These are phyloP conservation scores for Diplosphaera chodatii DNA, from an alignment of 139 green algal species.

Conservation along the genomic window DNA sequence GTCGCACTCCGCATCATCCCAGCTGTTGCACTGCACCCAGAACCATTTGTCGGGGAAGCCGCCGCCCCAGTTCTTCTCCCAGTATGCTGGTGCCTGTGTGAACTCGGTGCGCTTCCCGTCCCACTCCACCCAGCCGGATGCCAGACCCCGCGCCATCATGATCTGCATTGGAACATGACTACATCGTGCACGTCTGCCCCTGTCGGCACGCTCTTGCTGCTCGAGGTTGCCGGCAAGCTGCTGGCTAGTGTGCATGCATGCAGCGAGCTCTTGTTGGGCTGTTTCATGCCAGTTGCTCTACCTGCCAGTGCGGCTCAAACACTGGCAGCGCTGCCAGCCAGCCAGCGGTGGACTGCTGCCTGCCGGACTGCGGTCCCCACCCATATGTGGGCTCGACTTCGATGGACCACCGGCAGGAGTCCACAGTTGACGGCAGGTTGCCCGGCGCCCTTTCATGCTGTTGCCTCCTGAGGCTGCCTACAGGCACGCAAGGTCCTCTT, in stretches of 20 bases:
- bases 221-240: too few species aligned
- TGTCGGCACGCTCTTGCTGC: too few species aligned
- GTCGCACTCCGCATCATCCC: constrained; percentile 46
- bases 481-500: too few species aligned
- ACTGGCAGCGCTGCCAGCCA: constrained; percentile 88
- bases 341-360: constrained; percentile 78
- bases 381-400: constrained; percentile 51
- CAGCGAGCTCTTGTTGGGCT: too few species aligned
- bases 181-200: too few species aligned
- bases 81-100: constrained; percentile 63
- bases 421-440: constrained; percentile 37
- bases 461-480: constrained; percentile 32
- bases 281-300: too few species aligned
- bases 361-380: constrained; percentile 60
- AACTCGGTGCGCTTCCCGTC: constrained; percentile 70
- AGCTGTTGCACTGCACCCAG: constrained; percentile 94
- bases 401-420: constrained; percentile 62
- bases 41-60: constrained; percentile 90
- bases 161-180: constrained; percentile 64
- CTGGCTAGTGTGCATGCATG: too few species aligned
- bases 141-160: constrained; percentile 79
- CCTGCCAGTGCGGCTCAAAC: constrained; percentile 98
- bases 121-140: constrained; percentile 87
- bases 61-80: constrained; percentile 97
- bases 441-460: constrained; percentile 49